phyloP scores from a whole-genome alignment of 1,139 yeast species.

The Kodamaea plutei region DNA sequence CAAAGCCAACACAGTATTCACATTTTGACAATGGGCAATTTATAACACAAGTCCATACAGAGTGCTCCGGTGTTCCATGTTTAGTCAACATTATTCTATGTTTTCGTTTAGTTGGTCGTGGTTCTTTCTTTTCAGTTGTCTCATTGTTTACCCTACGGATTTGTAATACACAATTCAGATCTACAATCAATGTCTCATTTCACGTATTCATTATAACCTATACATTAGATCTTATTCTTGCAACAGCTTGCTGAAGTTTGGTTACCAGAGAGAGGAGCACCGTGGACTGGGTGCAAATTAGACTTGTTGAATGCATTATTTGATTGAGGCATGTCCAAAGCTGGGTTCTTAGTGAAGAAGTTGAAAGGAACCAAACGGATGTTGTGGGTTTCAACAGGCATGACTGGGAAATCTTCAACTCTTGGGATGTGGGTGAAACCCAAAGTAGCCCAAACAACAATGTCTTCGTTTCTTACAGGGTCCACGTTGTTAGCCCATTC shows the following conservation, averaged over 20 bases:
- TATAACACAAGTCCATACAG: no score
- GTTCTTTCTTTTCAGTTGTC: no score
- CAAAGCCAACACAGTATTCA: no score
- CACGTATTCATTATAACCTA: no score
- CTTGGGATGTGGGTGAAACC: slow-evolving; percentile 87
- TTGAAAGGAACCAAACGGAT: slow-evolving; percentile 70
- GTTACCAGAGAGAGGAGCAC: background rate
- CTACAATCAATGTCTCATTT: no score
- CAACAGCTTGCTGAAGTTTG: slow-evolving; percentile 35
- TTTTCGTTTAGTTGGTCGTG: no score
- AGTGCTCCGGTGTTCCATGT: no score
- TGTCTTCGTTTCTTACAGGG: slow-evolving; percentile 71
- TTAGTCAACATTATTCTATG: no score
- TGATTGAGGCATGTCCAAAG: slow-evolving; percentile 76
- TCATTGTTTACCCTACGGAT: no score
- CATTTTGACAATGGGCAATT: no score
- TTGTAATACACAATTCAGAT: no score
- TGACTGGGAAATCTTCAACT: slow-evolving; percentile 89
- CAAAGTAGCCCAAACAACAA: slow-evolving; percentile 84
- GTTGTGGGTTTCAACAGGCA: slow-evolving; percentile 79
- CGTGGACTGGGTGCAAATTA: slow-evolving; percentile 27
- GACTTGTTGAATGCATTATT: slow-evolving; percentile 71
- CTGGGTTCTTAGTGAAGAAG: slow-evolving; percentile 80
- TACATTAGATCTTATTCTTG: slow-evolving; percentile 30
- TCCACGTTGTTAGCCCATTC: slow-evolving; percentile 68